phyloP scores from a whole-genome alignment of 345 rosid species.

The Balakata baccata region DNA sequence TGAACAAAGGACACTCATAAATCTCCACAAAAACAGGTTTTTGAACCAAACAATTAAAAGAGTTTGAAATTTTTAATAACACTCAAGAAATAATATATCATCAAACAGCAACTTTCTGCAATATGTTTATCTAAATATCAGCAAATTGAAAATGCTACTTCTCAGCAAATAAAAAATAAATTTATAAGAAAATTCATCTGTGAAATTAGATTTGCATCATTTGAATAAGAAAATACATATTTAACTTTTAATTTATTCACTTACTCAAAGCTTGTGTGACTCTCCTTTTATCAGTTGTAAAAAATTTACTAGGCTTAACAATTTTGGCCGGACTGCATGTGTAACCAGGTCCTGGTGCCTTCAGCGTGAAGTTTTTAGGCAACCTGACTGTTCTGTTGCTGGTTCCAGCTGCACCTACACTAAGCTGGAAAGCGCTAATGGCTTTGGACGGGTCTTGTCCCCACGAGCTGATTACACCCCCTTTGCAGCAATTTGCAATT shows the following conservation, averaged over 20 bases:
- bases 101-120: too few species aligned
- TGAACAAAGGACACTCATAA: not conserved
- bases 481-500: constrained; percentile 78
- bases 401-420: constrained; percentile 76
- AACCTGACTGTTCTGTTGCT: constrained; percentile 61
- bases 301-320: constrained; percentile 51
- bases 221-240: not conserved
- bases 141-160: not conserved
- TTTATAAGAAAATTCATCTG: not conserved
- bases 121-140: too few species aligned
- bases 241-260: constrained; percentile 24
- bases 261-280: constrained; percentile 78
- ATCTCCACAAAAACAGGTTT: not conserved
- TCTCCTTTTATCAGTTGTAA: constrained; percentile 59
- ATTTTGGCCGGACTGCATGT: constrained; percentile 64
- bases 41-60: not conserved
- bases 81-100: not conserved
- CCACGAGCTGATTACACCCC: constrained; percentile 75
- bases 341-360: constrained; percentile 86
- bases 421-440: constrained; percentile 67
- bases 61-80: not conserved
- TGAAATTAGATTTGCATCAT: not conserved
- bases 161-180: not conserved
- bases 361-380: constrained; percentile 70
- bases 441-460: constrained; percentile 75